phyloP scores from a whole-genome alignment of 2,329 filamentous ascomycete genomes.

The Stagonosporopsis vannaccii region DNA sequence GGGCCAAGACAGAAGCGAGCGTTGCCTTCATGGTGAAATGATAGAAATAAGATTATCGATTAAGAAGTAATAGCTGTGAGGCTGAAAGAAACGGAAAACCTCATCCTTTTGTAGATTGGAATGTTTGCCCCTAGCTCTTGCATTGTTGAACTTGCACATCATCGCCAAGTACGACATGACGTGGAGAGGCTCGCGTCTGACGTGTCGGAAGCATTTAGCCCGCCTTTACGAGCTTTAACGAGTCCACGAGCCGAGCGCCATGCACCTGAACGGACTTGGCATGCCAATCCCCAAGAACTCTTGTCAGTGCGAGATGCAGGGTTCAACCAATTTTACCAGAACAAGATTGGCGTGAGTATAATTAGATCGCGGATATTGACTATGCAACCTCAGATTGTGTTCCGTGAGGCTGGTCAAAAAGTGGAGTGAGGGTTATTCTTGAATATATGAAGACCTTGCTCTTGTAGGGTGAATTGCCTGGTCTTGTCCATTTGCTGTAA shows the following conservation, averaged over 20 bases:
- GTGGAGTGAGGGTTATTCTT: conserved; percentile 2
- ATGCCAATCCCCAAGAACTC: conserved; percentile 8
- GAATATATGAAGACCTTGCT: neutral
- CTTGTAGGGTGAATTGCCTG: neutral
- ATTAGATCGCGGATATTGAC: conserved; percentile 2
- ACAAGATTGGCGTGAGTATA: neutral
- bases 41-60: conserved; percentile 11
- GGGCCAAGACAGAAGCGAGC: conserved; percentile 23
- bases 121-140: conserved; percentile 14
- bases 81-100: neutral
- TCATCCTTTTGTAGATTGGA: conserved; percentile 1
- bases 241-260: conserved; percentile 11
- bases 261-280: conserved; percentile 12
- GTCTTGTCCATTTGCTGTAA: neutral
- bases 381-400: conserved; percentile 11
- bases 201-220: conserved; percentile 9
- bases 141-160: conserved; percentile 2
- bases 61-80: neutral
- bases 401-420: neutral
- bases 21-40: conserved; percentile 22
- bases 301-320: conserved; percentile 7
- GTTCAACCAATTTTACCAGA: neutral
- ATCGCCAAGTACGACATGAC: conserved; percentile 20
- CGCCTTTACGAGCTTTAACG: conserved; percentile 11
- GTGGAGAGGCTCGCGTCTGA: conserved; percentile 16